These are phyloP conservation scores for Sergeia podlipaevii DNA, from an alignment of 208 protist species.

Conservation along the genomic window DNA sequence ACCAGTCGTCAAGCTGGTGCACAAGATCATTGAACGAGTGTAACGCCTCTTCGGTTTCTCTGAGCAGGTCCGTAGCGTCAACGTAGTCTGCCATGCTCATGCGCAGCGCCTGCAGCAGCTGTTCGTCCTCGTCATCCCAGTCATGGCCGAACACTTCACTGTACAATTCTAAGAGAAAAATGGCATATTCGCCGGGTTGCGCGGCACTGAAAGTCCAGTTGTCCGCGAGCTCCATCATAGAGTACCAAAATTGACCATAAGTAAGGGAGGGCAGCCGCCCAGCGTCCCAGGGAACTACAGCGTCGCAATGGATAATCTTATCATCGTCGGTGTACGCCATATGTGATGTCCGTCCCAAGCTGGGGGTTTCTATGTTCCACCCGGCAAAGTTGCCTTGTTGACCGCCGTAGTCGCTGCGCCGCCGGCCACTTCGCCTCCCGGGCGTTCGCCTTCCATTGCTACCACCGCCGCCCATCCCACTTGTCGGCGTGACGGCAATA, in stretches of 20 bases:
- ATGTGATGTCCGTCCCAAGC: neutral
- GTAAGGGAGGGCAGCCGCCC: conserved; percentile 55
- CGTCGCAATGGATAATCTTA: conserved; percentile 16
- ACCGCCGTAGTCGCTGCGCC: neutral
- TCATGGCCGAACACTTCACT: conserved; percentile 76
- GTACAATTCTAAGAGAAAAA: conserved; percentile 83
- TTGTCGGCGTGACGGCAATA: neutral
- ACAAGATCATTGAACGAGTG: conserved; percentile 44
- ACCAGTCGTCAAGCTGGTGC: conserved; percentile 27
- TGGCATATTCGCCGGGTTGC: conserved; percentile 60
- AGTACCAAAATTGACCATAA: conserved; percentile 80
- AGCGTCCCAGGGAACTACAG: conserved; percentile 18
- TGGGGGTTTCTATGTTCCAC: too few relatives aligned
- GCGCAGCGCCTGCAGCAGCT: conserved; percentile 22
- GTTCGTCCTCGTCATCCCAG: conserved; percentile 66
- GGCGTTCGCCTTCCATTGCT: neutral
- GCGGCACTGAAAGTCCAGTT: conserved; percentile 79
- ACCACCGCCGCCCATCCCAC: neutral
- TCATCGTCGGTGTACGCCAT: conserved; percentile 4
- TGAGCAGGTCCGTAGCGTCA: conserved; percentile 11
- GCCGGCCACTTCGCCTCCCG: conserved; percentile 6
- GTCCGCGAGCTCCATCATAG: conserved; percentile 84
- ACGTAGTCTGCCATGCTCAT: conserved; percentile 10
- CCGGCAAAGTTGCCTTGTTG: too few relatives aligned
- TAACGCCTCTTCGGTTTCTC: conserved; percentile 24